Conservation (phyloP, 495 filamentous ascomycete genomes). For the Lophiotrema nucula region DNA sequence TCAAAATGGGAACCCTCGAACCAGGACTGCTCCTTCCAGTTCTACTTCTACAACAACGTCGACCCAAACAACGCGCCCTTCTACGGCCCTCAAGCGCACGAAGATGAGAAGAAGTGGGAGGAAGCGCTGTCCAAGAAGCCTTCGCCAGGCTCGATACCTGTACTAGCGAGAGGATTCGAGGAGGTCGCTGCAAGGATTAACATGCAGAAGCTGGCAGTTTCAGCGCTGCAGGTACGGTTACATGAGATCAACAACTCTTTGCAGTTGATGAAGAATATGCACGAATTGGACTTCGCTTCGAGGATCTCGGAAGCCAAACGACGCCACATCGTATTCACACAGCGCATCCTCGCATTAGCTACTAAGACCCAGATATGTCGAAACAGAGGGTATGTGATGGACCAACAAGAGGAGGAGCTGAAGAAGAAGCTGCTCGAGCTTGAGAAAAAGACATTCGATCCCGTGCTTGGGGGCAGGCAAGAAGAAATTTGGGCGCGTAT, state of each 20-base stretch:
- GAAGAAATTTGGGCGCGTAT: slow-evolving; percentile 98
- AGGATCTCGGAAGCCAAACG: slow-evolving; percentile 76
- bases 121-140: slow-evolving; percentile 85
- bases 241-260: slow-evolving; percentile 88
- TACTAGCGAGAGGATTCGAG: slow-evolving; percentile 65
- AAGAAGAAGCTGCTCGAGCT: slow-evolving; percentile 77
- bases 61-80: slow-evolving; percentile 74
- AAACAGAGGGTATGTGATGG: slow-evolving; percentile 89
- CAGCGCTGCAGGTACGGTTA: slow-evolving; percentile 71
- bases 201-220: slow-evolving; percentile 70
- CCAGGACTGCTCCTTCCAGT: slow-evolving; percentile 74
- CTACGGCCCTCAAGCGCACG: slow-evolving; percentile 71
- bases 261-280: slow-evolving; percentile 71
- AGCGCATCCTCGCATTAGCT: slow-evolving; percentile 79
- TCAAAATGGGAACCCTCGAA: slow-evolving; percentile 79
- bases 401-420: slow-evolving; percentile 85
- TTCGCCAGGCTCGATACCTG: slow-evolving; percentile 71
- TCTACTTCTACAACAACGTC: slow-evolving; percentile 94
- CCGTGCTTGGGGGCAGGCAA: slow-evolving; percentile 72
- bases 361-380: slow-evolving; percentile 89
- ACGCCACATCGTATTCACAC: slow-evolving; percentile 74
- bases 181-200: slow-evolving; percentile 74
- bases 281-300: slow-evolving; percentile 78
- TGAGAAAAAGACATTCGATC: slow-evolving; percentile 76
- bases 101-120: slow-evolving; percentile 87